Conservation (phyloP, 192 early-diverging fungal genomes). For the Coemansia sp. region DNA sequence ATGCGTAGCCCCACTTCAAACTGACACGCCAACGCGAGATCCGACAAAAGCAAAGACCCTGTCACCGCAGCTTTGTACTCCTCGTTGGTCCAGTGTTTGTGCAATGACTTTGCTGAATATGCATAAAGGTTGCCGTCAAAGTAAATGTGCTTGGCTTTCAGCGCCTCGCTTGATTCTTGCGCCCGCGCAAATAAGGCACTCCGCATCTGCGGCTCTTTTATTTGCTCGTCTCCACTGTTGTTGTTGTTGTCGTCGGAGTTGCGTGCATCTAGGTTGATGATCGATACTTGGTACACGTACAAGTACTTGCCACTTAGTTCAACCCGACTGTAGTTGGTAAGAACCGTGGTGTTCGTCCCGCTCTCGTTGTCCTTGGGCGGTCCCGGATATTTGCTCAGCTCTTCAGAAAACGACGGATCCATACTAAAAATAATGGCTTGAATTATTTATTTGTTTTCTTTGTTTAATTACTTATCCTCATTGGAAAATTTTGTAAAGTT, state of each 20-base stretch:
- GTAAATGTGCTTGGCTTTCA: neutral
- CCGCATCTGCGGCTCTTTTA: neutral
- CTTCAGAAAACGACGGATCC: neutral
- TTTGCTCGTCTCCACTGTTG: neutral
- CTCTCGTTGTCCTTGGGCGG: neutral
- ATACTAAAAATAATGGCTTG: too few relatives aligned
- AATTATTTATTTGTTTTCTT: too few relatives aligned
- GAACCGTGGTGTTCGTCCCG: neutral
- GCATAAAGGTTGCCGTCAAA: constrained; percentile 32
- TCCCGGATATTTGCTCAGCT: constrained; percentile 5
- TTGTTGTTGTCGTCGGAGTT: neutral
- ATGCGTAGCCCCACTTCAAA: constrained; percentile 9
- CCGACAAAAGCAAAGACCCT: neutral
- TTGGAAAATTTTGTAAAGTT: too few relatives aligned
- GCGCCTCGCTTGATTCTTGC: neutral
- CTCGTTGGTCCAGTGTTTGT: constrained; percentile 5
- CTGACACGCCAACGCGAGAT: neutral
- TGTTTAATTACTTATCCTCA: too few relatives aligned
- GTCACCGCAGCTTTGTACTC: neutral
- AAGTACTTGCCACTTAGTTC: constrained; percentile 11
- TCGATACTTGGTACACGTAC: constrained; percentile 31
- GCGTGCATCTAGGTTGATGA: constrained; percentile 27
- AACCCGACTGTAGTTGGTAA: constrained; percentile 13
- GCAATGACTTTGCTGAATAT: constrained; percentile 9
- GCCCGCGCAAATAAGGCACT: neutral